Evolutionary conservation across 192 early-diverging fungal species (phyloP), one percentile per base, ranked within the genome.

Genomic region (Coemansia sp.): DNA sequence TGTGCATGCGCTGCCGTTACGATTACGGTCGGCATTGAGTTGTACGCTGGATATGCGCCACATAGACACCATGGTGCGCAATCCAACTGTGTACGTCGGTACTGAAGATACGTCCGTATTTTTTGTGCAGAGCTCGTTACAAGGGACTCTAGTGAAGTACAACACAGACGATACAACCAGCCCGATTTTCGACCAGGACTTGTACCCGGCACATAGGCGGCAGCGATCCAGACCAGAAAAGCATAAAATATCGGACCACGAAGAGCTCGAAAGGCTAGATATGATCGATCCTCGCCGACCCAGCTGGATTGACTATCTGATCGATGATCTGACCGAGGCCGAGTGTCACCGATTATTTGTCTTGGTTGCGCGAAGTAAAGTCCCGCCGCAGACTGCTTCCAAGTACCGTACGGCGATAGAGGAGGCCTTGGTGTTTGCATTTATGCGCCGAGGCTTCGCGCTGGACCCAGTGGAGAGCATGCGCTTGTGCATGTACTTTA

Each of bases 291-390:
- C 81, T 10, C 46, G 73, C 15, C 43, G 10, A 12, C 50, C 76
- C 55, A 64, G 64, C 70, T 83, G 81, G 81, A 46, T 78, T 29
- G 81, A 83, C 70, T 78, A 75, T 34, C 58, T 83, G 33, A 64
- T 72, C 4, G 66, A 49, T 36, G 81, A 83, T 36, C 64, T 83
- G 16, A 13, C 39, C 0, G 75, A 72, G 2, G 24, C 62, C 3
- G 81, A 72, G 22, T 53, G 64, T 3, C 81, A 74, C 16, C 64
- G 12, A 49, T 49, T 83, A 36, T 78, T 78, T 29, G 12, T 36
- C 4, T 20, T 78, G 38, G 80, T 83, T 33, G 62, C 72, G 3
- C 72, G 60, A n/a, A 78, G 72, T 73, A 64, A 66, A 22, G 63
- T 83, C 33, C 76, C 72, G 6, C 39, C 60, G 1, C 62, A 39